phyloP scores from a whole-genome alignment of 106 monocot species.

The Dioscorea zingiberensis region DNA sequence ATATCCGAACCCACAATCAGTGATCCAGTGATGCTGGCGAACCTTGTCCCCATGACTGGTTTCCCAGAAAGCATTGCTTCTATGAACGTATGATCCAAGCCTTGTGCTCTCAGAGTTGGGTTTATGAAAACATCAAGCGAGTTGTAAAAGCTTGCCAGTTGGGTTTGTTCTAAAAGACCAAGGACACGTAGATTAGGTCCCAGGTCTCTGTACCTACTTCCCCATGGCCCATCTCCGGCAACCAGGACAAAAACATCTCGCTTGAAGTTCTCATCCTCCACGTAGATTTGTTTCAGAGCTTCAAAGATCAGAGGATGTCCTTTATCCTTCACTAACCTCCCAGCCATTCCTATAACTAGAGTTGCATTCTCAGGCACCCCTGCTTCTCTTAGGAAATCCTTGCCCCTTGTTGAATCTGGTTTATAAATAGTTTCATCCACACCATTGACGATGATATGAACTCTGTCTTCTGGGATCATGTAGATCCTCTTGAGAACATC shows the following conservation, averaged over 20 bases:
- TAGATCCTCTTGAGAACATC: conserved; percentile 77
- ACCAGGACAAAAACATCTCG: conserved; percentile 35
- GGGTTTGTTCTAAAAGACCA: conserved; percentile 51
- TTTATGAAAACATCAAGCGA: conserved; percentile 65
- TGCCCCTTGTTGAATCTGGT: conserved; percentile 12
- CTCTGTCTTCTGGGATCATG: conserved; percentile 78
- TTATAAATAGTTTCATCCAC: conserved; percentile 64
- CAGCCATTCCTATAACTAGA: conserved; percentile 71
- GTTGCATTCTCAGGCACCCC: conserved; percentile 48
- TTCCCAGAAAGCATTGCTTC: conserved; percentile 81
- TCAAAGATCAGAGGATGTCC: conserved; percentile 82
- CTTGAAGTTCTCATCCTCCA: conserved; percentile 27
- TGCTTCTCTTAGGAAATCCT: conserved; percentile 31
- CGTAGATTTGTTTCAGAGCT: conserved; percentile 51
- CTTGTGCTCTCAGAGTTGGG: conserved; percentile 77
- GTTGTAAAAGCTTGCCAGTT: conserved; percentile 65
- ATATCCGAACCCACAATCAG: conserved; percentile 45
- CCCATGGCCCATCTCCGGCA: conserved; percentile 93
- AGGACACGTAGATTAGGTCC: conserved; percentile 46
- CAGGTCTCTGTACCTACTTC: conserved; percentile 47
- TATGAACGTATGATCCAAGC: conserved; percentile 76
- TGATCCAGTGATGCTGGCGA: conserved; percentile 73
- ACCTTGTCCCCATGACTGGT: conserved; percentile 53
- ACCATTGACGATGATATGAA: conserved; percentile 78
- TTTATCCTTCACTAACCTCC: conserved; percentile 85